These are phyloP conservation scores for Tuber indicum DNA, from an alignment of 495 filamentous ascomycete genomes.

Conservation along the genomic window DNA sequence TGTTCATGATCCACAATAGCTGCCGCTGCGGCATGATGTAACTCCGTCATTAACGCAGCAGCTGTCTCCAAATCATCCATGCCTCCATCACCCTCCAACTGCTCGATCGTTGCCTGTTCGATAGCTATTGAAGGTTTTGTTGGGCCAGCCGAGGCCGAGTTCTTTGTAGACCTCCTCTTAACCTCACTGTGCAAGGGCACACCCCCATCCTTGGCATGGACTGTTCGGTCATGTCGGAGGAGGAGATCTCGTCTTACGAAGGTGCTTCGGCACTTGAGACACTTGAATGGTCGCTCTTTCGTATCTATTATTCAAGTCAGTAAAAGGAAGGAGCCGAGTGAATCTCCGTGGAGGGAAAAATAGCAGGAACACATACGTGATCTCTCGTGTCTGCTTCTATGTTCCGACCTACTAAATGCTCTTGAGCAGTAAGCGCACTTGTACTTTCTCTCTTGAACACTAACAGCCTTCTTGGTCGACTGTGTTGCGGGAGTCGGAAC, in stretches of 20 bases:
- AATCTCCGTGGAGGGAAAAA: constrained; percentile 29
- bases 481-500: constrained; percentile 53
- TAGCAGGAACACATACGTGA: constrained; percentile 72
- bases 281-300: constrained; percentile 98
- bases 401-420: constrained; percentile 94
- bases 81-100: constrained; percentile 86
- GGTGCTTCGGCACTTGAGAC: constrained; percentile 93
- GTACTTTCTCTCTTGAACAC: constrained; percentile 90
- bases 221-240: constrained; percentile 93
- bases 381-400: constrained; percentile 92
- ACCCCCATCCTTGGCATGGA: constrained; percentile 97
- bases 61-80: constrained; percentile 97
- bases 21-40: constrained; percentile 92
- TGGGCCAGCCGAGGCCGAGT: constrained; percentile 53
- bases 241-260: constrained; percentile 96
- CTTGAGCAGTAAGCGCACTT: constrained; percentile 98
- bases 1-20: constrained; percentile 69
- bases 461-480: constrained; percentile 54
- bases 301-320: constrained; percentile 60
- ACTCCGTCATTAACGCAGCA: constrained; percentile 97
- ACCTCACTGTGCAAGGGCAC: constrained; percentile 90
- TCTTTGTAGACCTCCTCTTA: constrained; percentile 66
- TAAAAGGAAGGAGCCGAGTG: constrained; percentile 12
- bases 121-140: constrained; percentile 76
- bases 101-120: constrained; percentile 83